Conservation (phyloP, 2,329 filamentous ascomycete species). For the Tolypocladium cylindrosporum region DNA sequence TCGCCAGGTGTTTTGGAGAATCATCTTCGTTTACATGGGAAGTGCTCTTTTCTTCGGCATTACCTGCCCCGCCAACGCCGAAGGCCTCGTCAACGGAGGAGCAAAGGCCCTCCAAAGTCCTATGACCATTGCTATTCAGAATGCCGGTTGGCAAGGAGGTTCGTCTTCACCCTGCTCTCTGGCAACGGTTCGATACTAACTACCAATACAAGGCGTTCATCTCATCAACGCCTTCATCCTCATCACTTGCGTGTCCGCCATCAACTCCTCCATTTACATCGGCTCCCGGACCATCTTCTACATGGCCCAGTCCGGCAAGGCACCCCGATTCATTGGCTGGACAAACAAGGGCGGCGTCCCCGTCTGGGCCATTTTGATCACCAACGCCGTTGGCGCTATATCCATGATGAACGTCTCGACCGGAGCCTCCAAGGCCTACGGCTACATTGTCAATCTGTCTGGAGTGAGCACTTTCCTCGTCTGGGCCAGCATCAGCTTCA, state of each 20-base stretch:
- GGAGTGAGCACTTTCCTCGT: constrained; percentile 64
- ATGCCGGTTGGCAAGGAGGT: constrained; percentile 62
- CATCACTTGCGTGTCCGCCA: constrained; percentile 59
- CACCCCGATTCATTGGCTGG: constrained; percentile 57
- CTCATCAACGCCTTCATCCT: constrained; percentile 73
- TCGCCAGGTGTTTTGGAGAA: constrained; percentile 51
- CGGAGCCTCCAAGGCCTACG: constrained; percentile 54
- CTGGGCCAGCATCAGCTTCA: constrained; percentile 61
- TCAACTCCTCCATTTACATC: constrained; percentile 71
- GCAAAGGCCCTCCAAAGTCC: constrained; percentile 60
- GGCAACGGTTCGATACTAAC: constrained; percentile 1
- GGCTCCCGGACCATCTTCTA: constrained; percentile 64
- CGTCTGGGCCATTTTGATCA: constrained; percentile 52
- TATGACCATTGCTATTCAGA: constrained; percentile 65
- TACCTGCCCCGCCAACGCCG: constrained; percentile 59
- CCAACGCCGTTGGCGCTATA: constrained; percentile 61
- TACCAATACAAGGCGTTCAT: constrained; percentile 37
- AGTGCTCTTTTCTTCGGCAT: constrained; percentile 66
- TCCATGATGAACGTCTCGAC: constrained; percentile 67
- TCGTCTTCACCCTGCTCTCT: constrained; percentile 1
- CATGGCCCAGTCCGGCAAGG: constrained; percentile 65
- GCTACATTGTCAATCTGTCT: constrained; percentile 59
- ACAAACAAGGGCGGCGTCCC: constrained; percentile 56
- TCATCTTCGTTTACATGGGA: constrained; percentile 56
- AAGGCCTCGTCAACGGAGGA: constrained; percentile 48